Evolutionary conservation across 208 protist species (phyloP).

Genomic region (Trichomonas vaginalis): DNA sequence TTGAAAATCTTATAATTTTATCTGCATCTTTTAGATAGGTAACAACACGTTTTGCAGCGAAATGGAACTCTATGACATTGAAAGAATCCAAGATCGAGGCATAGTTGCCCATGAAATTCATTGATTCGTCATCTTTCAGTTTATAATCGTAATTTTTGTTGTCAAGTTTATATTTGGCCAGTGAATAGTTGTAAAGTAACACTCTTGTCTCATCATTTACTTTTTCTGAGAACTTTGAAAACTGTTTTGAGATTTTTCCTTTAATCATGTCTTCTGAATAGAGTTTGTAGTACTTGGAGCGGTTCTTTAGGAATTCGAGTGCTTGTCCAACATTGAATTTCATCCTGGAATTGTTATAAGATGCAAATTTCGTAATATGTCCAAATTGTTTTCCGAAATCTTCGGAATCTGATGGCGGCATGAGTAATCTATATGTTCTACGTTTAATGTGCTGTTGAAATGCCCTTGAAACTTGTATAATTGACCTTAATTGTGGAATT

Average conservation of each 20-base stretch:
- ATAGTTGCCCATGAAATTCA: neutral
- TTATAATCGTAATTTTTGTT: neutral
- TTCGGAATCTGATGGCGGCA: neutral
- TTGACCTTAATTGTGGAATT: neutral
- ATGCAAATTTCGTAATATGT: neutral
- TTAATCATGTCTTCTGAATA: neutral
- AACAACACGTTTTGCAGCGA: neutral
- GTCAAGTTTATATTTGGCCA: neutral
- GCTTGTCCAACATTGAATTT: neutral
- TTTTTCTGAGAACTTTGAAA: neutral
- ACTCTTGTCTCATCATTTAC: neutral
- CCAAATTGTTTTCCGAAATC: neutral
- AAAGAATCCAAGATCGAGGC: neutral
- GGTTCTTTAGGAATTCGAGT: neutral
- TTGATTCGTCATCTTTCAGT: neutral
- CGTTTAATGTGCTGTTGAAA: neutral
- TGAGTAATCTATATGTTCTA: neutral
- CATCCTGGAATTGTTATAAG: neutral
- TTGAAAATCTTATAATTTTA: neutral
- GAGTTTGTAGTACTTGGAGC: neutral
- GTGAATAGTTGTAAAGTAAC: neutral
- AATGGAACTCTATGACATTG: neutral
- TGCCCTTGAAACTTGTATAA: neutral
- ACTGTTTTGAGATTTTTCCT: neutral
- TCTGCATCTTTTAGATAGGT: neutral